Base-by-base conservation (phyloP, 345 rosid genomes). In the Sisymbrium altissimum region DNA sequence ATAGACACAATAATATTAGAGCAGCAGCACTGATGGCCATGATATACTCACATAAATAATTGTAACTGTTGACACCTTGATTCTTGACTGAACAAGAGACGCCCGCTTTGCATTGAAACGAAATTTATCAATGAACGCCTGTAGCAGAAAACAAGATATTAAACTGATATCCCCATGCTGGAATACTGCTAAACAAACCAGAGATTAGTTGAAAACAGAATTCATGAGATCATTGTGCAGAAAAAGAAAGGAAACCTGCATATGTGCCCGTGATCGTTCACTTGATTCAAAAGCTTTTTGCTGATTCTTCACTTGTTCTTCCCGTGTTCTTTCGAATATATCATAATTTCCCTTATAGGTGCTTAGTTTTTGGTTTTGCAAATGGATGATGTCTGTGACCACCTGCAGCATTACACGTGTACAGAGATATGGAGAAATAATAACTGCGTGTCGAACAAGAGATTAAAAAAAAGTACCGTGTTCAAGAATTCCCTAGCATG, bases 51-150 rank as follows among this genome's bases (percentile, higher is more conserved):
- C 44, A 57, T 59, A 71, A 15, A 59, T 57, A 71, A 19, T 33
- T 58, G 60, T 35, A 64, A 50, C 10, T 43, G 71, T 64, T 77
- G 29, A 72, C 38, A 95, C 99, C 99, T 95, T 95, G 81, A 95
- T 92, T 85, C 98, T 86, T 66, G 99, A 95, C 87, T 95, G 99
- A 75, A 95, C 99, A 78, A 95, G 99, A 33, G 99, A 87, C 52
- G 99, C 99, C 83, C 99, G 92, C 81, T 95, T 95, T 56, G 99
- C 99, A 82, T 95, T 95, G 77, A 85, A 95, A 44, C 99, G 96
- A 83, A 95, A 95, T 83, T 95, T 95, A 82, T 95, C 99, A 69
- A 95, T 95, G 81, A 95, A 95, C 39, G 96, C 81, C 98, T 95
- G 89, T 83, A 66, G 64, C 64, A 67, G 30, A 64, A 58, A 77